phyloP scores from a whole-genome alignment of 352 stramenopile genomes.

The Phytophthora sansomeana region DNA sequence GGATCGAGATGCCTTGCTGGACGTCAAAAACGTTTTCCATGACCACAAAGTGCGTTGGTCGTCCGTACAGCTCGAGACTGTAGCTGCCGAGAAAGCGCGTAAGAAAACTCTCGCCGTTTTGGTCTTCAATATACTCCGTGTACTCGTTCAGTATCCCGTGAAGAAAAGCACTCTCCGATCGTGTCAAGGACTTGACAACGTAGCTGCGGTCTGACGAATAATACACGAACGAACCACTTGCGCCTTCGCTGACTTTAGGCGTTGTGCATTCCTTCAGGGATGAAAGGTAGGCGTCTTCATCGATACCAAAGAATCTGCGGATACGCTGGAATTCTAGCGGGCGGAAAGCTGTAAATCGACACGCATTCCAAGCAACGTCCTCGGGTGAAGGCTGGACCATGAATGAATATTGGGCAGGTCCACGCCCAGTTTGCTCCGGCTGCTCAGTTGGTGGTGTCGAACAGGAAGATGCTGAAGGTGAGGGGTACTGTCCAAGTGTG shows the following conservation, averaged over 20 bases:
- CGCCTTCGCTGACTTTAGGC: constrained; percentile 81
- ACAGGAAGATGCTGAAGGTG: constrained; percentile 2
- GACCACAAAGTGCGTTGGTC: constrained; percentile 81
- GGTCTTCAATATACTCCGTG: constrained; percentile 56
- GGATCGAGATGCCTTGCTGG: constrained; percentile 73
- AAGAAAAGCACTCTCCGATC: constrained; percentile 68
- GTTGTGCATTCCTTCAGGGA: constrained; percentile 74
- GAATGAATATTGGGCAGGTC: constrained; percentile 45
- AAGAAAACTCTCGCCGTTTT: constrained; percentile 70
- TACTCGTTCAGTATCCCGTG: constrained; percentile 76
- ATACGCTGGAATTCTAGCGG: constrained; percentile 62
- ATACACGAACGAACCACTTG: constrained; percentile 86
- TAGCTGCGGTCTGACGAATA: constrained; percentile 80
- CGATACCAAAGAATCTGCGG: constrained; percentile 61
- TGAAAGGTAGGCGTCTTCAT: constrained; percentile 57
- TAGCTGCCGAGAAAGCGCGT: constrained; percentile 88
- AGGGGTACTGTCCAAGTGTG: constrained; percentile 30
- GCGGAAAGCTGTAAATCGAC: constrained; percentile 72
- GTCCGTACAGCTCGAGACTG: constrained; percentile 81
- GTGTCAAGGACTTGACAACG: constrained; percentile 83
- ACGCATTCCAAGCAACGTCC: constrained; percentile 52
- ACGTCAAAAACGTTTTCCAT: constrained; percentile 93
- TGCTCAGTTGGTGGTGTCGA: constrained; percentile 7
- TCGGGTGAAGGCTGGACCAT: constrained; percentile 49
- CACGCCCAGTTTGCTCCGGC: constrained; percentile 12